phyloP scores from a whole-genome alignment of 192 early-diverging fungal genomes.

The Coemansia sp. region DNA sequence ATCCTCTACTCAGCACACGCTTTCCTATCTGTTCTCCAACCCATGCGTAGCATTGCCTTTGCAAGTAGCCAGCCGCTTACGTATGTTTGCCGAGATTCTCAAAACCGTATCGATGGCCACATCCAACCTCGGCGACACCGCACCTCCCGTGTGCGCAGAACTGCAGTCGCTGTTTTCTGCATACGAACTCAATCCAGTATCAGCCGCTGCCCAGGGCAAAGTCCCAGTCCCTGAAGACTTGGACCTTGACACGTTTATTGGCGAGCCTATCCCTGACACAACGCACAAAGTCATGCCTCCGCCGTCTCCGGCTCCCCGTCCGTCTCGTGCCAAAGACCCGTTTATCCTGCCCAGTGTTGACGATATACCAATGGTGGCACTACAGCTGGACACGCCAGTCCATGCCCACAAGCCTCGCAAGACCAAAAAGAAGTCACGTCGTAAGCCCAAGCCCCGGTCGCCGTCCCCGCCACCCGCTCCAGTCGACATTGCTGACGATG shows the following conservation, averaged over 20 bases:
- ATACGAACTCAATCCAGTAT: conserved; percentile 89
- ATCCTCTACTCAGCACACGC: conserved; percentile 17
- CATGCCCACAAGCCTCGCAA: conserved; percentile 18
- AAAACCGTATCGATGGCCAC: conserved; percentile 37
- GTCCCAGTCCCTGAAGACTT: conserved; percentile 86
- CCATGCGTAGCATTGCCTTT: conserved; percentile 66
- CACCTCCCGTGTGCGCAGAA: conserved; percentile 57
- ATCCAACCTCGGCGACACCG: conserved; percentile 32
- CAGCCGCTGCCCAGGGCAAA: conserved; percentile 83
- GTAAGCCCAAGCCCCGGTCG: conserved; percentile 9
- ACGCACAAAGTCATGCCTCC: conserved; percentile 55
- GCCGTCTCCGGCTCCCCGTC: conserved; percentile 28
- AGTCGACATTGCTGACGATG: conserved; percentile 50
- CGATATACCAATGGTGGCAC: conserved; percentile 76
- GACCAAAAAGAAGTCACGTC: conserved; percentile 17
- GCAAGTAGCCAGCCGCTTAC: conserved; percentile 57
- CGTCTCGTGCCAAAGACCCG: conserved; percentile 58
- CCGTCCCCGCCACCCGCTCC: conserved; percentile 32
- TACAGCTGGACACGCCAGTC: conserved; percentile 55
- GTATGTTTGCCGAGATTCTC: conserved; percentile 35
- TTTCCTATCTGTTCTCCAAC: conserved; percentile 15
- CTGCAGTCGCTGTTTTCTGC: conserved; percentile 69
- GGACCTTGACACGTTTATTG: conserved; percentile 80
- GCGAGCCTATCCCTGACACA: conserved; percentile 66
- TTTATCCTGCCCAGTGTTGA: conserved; percentile 66